Base-by-base conservation (phyloP, 805 yeast genomes). In the Ascoidea tarda region DNA sequence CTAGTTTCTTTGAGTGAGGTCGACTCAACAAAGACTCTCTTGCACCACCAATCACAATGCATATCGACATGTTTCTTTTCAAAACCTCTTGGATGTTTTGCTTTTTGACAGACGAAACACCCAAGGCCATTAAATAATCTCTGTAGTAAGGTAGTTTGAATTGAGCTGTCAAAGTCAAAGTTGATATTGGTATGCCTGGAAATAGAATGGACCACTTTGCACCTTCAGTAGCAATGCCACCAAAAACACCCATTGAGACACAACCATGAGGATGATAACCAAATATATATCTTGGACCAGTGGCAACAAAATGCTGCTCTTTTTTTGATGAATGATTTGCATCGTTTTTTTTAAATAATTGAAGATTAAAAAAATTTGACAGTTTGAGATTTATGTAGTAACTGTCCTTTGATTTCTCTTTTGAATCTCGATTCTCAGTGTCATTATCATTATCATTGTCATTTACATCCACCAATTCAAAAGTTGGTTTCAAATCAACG, bases 231-330 rank as follows among this genome's bases (percentile, higher is more conserved):
- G 84, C 88, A 56, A 90, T 70, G 0, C 83, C 81, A 1, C 96
- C 96, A 64, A 90, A 81, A 0, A 84, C 90, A 2, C 97, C 96
- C 76, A 90, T 75, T 1, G 96, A 86, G 10, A 90, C 89, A 14
- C 91, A 90, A 0, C 99, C 99, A 65, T 93, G 99, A 0, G 99
- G 99, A 66, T 90, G 97, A 62, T 87, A 83, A 0, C 96, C 95
- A 67, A 91, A 91, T 1, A 91, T 78, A 65, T 93, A 91, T 45
- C 84, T 70, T 2, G 87, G 90, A 0, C 88, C 91, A 3, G 79
- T 58, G 12, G 57, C 54, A 67, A 50, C 16, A 16, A 32, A 48
- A 16, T 48, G 10, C 14, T 48, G n/a, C 10, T 31, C 16, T 21
- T 21, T 28, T 33, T 48, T 33, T 12, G 12, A n/a, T 32, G 2